phyloP scores from a whole-genome alignment of 2,329 filamentous ascomycete species.

The Stachybotrys chartarum region DNA sequence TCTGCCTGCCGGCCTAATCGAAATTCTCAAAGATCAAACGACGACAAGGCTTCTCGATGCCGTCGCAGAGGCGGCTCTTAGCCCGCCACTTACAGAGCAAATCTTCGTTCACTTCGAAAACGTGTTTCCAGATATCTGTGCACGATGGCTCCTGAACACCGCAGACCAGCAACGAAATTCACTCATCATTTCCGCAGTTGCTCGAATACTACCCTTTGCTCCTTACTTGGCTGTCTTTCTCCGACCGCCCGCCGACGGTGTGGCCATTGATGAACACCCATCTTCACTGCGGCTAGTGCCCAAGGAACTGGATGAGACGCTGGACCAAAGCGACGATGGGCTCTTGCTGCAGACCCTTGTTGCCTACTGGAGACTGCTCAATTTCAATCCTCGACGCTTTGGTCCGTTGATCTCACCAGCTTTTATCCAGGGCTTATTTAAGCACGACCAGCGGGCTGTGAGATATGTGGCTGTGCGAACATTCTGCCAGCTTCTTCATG shows the following conservation, averaged over 20 bases:
- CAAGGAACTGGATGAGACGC: conserved; percentile 18
- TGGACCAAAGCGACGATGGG: conserved; percentile 12
- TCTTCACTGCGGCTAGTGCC: conserved; percentile 22
- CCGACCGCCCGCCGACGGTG: conserved; percentile 28
- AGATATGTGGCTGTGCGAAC: conserved; percentile 77
- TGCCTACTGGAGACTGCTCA: conserved; percentile 69
- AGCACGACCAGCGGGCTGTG: conserved; percentile 50
- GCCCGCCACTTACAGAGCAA: conserved; percentile 60
- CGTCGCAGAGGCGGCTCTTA: conserved; percentile 62
- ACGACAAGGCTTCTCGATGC: conserved; percentile 63
- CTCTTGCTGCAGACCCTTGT: conserved; percentile 21
- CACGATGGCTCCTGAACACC: conserved; percentile 61
- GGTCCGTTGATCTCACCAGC: conserved; percentile 56
- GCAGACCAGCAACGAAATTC: conserved; percentile 29
- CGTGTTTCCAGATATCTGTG: conserved; percentile 74
- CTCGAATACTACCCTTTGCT: conserved; percentile 73
- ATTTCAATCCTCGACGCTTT: conserved; percentile 65
- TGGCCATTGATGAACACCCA: conserved; percentile 7
- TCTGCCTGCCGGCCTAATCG: conserved; percentile 63
- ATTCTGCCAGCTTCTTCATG: conserved; percentile 70
- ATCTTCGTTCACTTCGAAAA: conserved; percentile 70
- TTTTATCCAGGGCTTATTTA: conserved; percentile 62
- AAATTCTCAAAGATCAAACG: conserved; percentile 56
- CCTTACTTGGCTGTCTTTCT: conserved; percentile 72
- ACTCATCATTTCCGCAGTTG: conserved; percentile 62